Conservation (phyloP, 2,329 filamentous ascomycete genomes). For the Colletotrichum tabaci region DNA sequence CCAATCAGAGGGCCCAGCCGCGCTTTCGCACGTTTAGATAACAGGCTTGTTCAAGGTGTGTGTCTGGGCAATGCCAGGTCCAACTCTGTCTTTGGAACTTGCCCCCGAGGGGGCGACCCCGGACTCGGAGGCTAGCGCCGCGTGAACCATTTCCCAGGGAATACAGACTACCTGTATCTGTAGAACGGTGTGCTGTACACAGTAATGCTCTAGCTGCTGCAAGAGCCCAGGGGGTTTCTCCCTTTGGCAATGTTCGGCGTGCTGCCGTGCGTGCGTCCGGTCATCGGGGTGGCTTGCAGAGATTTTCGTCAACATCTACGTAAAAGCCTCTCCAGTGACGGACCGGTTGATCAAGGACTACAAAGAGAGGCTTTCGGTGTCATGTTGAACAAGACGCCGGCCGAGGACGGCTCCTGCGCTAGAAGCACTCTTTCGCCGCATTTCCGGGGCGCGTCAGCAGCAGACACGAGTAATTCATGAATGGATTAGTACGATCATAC, state of each 20-base stretch:
- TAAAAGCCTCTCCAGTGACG: no score
- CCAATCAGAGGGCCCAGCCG: slow-evolving; percentile 16
- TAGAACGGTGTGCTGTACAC: no score
- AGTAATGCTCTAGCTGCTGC: neutral
- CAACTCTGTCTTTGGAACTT: neutral
- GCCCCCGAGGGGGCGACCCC: slow-evolving; percentile 31
- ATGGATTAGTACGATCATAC: neutral
- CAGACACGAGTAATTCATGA: neutral
- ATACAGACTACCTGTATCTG: neutral
- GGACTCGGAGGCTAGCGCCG: slow-evolving; percentile 29
- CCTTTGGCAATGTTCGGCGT: slow-evolving; percentile 8
- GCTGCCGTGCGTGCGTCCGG: slow-evolving; percentile 1
- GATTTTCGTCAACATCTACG: neutral
- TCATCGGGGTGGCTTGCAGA: slow-evolving; percentile 18
- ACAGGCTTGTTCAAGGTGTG: neutral
- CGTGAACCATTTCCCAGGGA: slow-evolving; percentile 27
- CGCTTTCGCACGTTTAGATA: slow-evolving; percentile 19
- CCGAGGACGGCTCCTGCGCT: neutral
- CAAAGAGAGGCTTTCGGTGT: neutral
- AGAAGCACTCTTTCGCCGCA: slow-evolving; percentile 17
- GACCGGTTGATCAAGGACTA: neutral
- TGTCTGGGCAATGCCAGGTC: slow-evolving; percentile 9
- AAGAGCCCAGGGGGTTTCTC: neutral
- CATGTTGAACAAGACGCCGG: neutral
- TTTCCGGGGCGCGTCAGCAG: slow-evolving; percentile 8